These are phyloP conservation scores for Chaetothyriales sp. DNA, from an alignment of 2,329 filamentous ascomycete species.

Conservation along the genomic window DNA sequence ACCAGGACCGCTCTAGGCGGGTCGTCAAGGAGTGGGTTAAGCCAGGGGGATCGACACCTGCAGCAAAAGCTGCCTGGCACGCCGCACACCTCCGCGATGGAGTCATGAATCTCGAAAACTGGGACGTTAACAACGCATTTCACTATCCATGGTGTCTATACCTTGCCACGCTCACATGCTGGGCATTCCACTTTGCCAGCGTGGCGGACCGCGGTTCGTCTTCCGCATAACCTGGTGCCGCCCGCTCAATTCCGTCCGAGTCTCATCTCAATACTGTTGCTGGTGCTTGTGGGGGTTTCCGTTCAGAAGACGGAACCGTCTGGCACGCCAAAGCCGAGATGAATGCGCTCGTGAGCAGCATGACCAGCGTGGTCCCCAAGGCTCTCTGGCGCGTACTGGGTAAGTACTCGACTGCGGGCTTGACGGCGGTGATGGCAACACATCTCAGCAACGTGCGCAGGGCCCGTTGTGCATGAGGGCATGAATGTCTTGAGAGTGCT, in stretches of 20 bases:
- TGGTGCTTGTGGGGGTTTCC: constrained; percentile 41
- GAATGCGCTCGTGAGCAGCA: constrained; percentile 23
- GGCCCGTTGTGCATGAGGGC: constrained; percentile 49
- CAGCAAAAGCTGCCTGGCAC: constrained; percentile 36
- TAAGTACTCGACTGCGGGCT: constrained; percentile 37
- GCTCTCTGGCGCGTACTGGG: constrained; percentile 28
- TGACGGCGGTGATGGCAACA: constrained; percentile 44
- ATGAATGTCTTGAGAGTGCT: constrained; percentile 39
- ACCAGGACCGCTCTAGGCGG: constrained; percentile 38
- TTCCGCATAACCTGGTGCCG: no score
- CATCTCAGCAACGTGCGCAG: constrained; percentile 44
- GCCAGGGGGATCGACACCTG: no score
- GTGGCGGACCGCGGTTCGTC: constrained; percentile 6
- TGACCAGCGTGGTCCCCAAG: constrained; percentile 25
- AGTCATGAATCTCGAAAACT: constrained; percentile 36
- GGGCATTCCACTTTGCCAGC: constrained; percentile 41
- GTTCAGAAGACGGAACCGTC: constrained; percentile 18
- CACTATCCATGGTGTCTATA: constrained; percentile 52
- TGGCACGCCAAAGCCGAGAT: constrained; percentile 25
- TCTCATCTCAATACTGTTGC: constrained; percentile 22
- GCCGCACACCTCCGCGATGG: constrained; percentile 40
- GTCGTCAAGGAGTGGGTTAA: constrained; percentile 40
- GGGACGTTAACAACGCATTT: constrained; percentile 41
- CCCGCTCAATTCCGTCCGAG: constrained; percentile 3
- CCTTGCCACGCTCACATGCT: constrained; percentile 44